These are phyloP conservation scores for Samsoniella hepiali DNA, from an alignment of 2,329 filamentous ascomycete genomes.

Conservation along the genomic window DNA sequence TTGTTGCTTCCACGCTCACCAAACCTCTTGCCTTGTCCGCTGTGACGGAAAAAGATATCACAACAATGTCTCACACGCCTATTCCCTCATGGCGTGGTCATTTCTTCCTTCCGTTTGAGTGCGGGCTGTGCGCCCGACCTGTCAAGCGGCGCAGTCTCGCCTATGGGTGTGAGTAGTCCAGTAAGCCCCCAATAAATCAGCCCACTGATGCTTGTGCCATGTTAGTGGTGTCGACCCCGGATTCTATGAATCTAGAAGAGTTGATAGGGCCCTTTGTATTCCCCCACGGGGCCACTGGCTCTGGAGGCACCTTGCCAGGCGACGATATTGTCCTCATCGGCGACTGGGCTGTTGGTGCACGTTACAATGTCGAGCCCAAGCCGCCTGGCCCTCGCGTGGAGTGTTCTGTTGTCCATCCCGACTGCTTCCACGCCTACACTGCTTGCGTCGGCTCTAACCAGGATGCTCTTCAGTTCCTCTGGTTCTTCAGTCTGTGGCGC, in stretches of 20 bases:
- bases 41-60: neutral
- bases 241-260: neutral
- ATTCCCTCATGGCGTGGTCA: constrained; percentile 36
- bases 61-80: constrained; percentile 38
- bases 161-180: neutral
- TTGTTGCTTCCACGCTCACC: too few species aligned
- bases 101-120: constrained; percentile 6
- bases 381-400: neutral
- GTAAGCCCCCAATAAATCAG: neutral
- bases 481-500: neutral
- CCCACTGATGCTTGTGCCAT: neutral
- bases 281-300: neutral
- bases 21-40: neutral
- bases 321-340: neutral
- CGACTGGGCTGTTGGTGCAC: constrained; percentile 5
- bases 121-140: constrained; percentile 1
- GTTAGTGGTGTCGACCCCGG: neutral
- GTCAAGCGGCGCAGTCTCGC: neutral
- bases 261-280: neutral
- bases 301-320: neutral
- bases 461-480: neutral
- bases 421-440: neutral
- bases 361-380: neutral
- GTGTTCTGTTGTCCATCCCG: neutral
- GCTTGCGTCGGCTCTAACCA: neutral